Conservation (phyloP, 2,329 filamentous ascomycete species). For the Paracorniculantispora psalliotae region DNA sequence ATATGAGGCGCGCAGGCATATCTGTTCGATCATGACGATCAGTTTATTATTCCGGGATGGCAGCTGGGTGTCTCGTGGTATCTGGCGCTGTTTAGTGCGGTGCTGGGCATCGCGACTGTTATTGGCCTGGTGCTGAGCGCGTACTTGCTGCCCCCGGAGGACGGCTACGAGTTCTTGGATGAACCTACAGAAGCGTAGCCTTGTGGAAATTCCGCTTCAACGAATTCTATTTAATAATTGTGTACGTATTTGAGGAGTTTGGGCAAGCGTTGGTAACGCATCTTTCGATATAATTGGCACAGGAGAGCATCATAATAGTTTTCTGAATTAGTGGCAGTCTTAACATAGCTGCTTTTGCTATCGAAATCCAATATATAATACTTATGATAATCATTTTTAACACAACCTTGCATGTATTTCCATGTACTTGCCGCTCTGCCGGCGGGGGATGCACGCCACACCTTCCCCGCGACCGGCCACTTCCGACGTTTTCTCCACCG, state of each 20-base stretch:
- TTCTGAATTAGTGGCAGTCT: neutral
- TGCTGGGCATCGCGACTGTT: conserved; percentile 48
- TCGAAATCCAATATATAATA: neutral
- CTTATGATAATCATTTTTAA: neutral
- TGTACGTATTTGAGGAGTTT: neutral
- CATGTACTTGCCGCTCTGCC: neutral
- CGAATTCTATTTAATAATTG: neutral
- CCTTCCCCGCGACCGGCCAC: conserved; percentile 2
- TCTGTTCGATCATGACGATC: conserved; percentile 74
- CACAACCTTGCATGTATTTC: neutral
- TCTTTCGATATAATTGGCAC: neutral
- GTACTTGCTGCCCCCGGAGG: conserved; percentile 69
- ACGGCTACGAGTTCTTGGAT: conserved; percentile 71
- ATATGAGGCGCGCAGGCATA: conserved; percentile 57
- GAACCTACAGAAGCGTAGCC: conserved; percentile 49
- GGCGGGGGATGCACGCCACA: neutral
- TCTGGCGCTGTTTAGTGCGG: conserved; percentile 56
- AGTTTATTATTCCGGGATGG: conserved; percentile 79
- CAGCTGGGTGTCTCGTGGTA: conserved; percentile 73
- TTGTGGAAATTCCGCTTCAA: too few species aligned
- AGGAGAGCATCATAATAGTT: neutral
- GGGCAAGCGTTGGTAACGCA: neutral
- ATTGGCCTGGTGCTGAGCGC: conserved; percentile 61
- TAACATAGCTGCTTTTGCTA: neutral
- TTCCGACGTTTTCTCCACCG: conserved; percentile 9